These are phyloP conservation scores for Karstenula rhodostoma DNA, from an alignment of 2,329 filamentous ascomycete genomes.

Conservation along the genomic window DNA sequence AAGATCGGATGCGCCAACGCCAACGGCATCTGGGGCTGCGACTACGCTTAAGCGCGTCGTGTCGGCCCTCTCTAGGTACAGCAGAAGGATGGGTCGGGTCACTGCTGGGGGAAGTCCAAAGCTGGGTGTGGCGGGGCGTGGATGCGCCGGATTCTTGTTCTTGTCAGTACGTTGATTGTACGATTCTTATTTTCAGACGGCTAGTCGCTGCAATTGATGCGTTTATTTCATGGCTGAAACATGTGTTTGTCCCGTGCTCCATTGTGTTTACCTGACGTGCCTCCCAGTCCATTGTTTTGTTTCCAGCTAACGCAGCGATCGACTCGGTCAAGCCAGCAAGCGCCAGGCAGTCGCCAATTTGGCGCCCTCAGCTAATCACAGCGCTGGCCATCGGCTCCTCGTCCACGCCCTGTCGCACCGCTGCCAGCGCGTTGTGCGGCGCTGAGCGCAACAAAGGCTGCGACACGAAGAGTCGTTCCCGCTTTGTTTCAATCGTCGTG, in stretches of 20 bases:
- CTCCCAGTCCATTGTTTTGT: neutral
- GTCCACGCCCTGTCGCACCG: neutral
- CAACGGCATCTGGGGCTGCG: slow-evolving; percentile 43
- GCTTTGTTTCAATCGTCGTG: neutral
- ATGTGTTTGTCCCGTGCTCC: neutral
- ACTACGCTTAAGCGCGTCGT: slow-evolving; percentile 33
- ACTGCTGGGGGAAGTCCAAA: slow-evolving; percentile 19
- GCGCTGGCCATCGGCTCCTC: neutral
- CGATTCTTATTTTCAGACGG: slow-evolving; percentile 28
- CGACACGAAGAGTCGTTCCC: slow-evolving; percentile 2
- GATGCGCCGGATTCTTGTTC: slow-evolving; percentile 20
- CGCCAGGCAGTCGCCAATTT: slow-evolving; percentile 8
- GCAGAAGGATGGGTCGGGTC: slow-evolving; percentile 17
- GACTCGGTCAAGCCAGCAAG: neutral
- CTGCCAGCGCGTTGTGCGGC: neutral
- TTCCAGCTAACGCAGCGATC: neutral
- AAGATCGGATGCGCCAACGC: slow-evolving; percentile 40
- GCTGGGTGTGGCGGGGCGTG: slow-evolving; percentile 15
- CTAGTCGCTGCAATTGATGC: slow-evolving; percentile 19
- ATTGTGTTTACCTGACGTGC: neutral
- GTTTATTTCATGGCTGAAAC: slow-evolving; percentile 12
- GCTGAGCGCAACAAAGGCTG: neutral
- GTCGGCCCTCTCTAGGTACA: slow-evolving; percentile 16
- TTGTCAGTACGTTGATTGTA: slow-evolving; percentile 31
- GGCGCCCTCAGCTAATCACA: slow-evolving; percentile 6